These are phyloP conservation scores for Dioscorea dumetorum DNA, from an alignment of 106 monocot species.

Conservation along the genomic window DNA sequence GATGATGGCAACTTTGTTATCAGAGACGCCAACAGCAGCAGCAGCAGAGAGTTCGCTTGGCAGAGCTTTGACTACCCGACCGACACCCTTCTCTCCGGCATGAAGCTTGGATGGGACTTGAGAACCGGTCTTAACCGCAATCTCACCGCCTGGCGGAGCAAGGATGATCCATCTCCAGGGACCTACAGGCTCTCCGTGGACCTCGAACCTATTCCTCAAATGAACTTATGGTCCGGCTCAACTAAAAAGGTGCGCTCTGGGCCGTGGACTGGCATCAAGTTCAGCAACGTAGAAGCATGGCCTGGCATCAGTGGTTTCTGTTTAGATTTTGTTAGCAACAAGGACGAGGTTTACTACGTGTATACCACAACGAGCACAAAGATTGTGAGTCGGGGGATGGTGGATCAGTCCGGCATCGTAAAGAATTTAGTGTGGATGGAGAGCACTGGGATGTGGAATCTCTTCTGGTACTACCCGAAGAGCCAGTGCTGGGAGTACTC, in stretches of 20 bases:
- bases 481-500: conserved; percentile 24
- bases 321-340: not conserved
- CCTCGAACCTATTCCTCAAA: conserved; percentile 15
- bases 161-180: conserved; percentile 34
- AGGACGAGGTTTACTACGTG: not conserved
- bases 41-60: conserved; percentile 12
- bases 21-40: conserved; percentile 32
- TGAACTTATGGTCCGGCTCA: conserved; percentile 20
- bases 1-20: conserved; percentile 40
- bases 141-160: conserved; percentile 41
- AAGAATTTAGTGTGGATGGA: conserved; percentile 24
- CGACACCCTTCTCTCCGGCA: conserved; percentile 35
- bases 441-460: conserved; percentile 11
- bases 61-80: not conserved
- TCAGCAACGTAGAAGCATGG: conserved; percentile 12
- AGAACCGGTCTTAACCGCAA: conserved; percentile 3
- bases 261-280: conserved; percentile 28
- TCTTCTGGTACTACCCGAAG: conserved; percentile 20
- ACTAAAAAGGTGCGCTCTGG: conserved; percentile 25
- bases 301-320: not conserved
- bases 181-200: conserved; percentile 26
- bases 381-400: conserved; percentile 4
- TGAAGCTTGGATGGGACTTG: conserved; percentile 25
- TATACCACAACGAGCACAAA: not conserved
- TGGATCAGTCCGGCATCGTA: conserved; percentile 6